Evolutionary conservation across 1,139 yeast species (phyloP).

Genomic region (Spencermartinsiella ligniputridi): DNA sequence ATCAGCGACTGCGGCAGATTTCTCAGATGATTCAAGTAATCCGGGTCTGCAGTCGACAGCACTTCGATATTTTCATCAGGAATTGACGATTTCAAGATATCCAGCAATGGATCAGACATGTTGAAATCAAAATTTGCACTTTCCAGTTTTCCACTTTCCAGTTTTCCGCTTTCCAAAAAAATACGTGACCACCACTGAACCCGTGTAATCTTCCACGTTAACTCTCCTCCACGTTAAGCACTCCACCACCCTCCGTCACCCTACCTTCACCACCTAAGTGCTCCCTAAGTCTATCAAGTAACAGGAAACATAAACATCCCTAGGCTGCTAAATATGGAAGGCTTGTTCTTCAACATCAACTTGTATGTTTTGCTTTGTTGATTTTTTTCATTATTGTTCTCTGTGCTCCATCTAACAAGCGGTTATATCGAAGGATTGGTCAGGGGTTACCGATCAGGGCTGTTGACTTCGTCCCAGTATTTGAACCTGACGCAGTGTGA

Average conservation of each 20-base stretch:
- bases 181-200: no score
- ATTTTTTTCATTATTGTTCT: not conserved
- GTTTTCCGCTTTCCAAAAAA: no score
- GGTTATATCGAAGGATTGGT: slow-evolving; percentile 94
- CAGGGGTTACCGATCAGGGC: slow-evolving; percentile 87
- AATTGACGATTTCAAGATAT: slow-evolving; percentile 20
- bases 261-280: slow-evolving; percentile 4
- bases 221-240: not conserved
- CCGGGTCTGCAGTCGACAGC: slow-evolving; percentile 5
- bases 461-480: slow-evolving; percentile 73
- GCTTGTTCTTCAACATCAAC: slow-evolving; percentile 80
- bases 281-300: no score
- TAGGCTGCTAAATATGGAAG: slow-evolving; percentile 81
- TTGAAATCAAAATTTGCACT: no score
- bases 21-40: slow-evolving; percentile 22
- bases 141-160: not conserved
- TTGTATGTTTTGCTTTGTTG: slow-evolving; percentile 39
- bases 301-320: no score
- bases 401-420: slow-evolving; percentile 25
- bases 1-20: slow-evolving; percentile 20
- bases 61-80: slow-evolving; percentile 15
- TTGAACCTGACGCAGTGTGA: slow-evolving; percentile 94
- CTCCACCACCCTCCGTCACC: not conserved
- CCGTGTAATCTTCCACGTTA: not conserved
- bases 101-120: slow-evolving; percentile 25